These are phyloP conservation scores for Calendula officinalis DNA, from an alignment of 129 eudicot species.

Conservation along the genomic window DNA sequence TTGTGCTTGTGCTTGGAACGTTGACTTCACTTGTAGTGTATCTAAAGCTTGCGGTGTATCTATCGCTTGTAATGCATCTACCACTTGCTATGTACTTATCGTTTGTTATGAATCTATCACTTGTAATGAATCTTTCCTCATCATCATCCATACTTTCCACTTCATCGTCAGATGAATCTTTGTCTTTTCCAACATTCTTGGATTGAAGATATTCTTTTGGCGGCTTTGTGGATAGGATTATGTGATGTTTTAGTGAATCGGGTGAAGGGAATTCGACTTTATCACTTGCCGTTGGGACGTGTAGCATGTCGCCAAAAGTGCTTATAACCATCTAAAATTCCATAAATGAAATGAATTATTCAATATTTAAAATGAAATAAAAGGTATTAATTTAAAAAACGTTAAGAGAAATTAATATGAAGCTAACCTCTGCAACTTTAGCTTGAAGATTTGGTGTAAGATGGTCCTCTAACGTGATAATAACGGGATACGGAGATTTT, in stretches of 20 bases:
- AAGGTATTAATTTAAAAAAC: neutral
- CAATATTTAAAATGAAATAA: constrained; percentile 3
- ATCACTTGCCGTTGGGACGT: constrained; percentile 53
- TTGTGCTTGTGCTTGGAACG: constrained; percentile 9
- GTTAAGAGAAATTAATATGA: neutral
- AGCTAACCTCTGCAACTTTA: constrained; percentile 89
- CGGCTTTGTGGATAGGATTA: constrained; percentile 81
- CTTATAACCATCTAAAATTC: constrained; percentile 53
- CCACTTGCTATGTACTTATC: neutral
- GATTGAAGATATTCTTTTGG: constrained; percentile 81
- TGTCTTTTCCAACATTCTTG: constrained; percentile 38
- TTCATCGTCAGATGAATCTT: constrained; percentile 45
- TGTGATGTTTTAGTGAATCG: constrained; percentile 49
- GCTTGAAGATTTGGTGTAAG: constrained; percentile 81
- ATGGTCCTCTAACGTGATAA: constrained; percentile 87
- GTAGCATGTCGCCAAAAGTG: constrained; percentile 66
- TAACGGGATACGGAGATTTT: constrained; percentile 76
- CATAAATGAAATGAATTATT: neutral
- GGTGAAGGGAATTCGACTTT: constrained; percentile 71
- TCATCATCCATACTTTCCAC: constrained; percentile 25
- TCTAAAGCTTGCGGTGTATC: constrained; percentile 19
- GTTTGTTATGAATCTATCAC: neutral
- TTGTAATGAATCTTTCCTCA: constrained; percentile 14
- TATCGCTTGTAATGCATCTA: neutral
- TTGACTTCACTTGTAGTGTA: neutral